Base-by-base conservation (phyloP, 108 stramenopile genomes). In the Ochromonas danica region DNA sequence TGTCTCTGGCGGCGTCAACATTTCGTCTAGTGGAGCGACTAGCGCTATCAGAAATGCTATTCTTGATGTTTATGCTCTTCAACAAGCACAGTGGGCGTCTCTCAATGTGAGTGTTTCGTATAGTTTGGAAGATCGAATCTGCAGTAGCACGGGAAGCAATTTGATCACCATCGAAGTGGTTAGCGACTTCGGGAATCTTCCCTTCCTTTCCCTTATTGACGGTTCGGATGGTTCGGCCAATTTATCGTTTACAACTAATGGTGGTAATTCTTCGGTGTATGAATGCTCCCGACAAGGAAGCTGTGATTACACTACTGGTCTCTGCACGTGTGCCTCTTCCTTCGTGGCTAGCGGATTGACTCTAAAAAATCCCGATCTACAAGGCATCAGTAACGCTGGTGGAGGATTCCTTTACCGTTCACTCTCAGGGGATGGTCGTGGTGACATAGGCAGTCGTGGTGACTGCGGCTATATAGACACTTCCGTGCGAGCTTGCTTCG, bases 281-380 rank as follows among this genome's bases (percentile, higher is more conserved):
- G 72, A 75, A 41, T 75, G 72, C 40, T 75, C 72, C 14, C 3
- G 31, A 6, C 72, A 75, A 33, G 72, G 72, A 3, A 31, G 6
- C 36, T 75, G 72, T 36, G 72, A 75, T 41, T 14, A 27, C 14
- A 42, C n/a, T 31, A 31, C 6, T 33, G 72, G 72, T 75, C n/a
- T 75, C 6, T 75, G 72, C 40, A 27, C 6, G 51, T 75, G 72
- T 51, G 45, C 45, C 22, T n/a, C n/a, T n/a, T n/a, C n/a, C n/a
- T n/a, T n/a, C n/a, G n/a, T n/a, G n/a, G n/a, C n/a, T n/a, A n/a
- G n/a, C n/a, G n/a, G n/a, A n/a, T n/a, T n/a, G n/a, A n/a, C n/a
- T n/a, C n/a, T n/a, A n/a, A n/a, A n/a, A n/a, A n/a, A n/a, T n/a
- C n/a, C n/a, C n/a, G n/a, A n/a, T n/a, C n/a, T n/a, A n/a, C n/a